Evolutionary conservation across 1,284 basidiomycete species (phyloP).

Genomic region (Ceratobasidium sp.): DNA sequence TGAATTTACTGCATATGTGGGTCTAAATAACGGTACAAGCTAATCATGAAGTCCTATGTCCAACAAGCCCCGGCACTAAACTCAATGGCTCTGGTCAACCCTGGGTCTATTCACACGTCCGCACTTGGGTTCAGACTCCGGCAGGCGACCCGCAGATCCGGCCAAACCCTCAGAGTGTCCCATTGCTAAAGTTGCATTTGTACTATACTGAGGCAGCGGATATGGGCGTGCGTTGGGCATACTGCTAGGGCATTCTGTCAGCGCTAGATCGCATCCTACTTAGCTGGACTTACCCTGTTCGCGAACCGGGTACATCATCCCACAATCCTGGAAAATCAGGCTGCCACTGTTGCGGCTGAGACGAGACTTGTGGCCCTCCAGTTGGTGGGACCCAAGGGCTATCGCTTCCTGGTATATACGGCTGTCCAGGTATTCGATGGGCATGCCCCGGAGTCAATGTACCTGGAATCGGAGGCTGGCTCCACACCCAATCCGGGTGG

Average conservation of each 20-base stretch:
- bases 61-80: too few species aligned
- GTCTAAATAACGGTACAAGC: too few species aligned
- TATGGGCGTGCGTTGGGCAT: neutral
- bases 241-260: neutral
- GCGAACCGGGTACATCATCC: neutral
- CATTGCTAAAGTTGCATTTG: neutral
- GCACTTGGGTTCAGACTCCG: too few species aligned
- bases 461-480: neutral
- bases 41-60: too few species aligned
- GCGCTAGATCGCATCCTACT: neutral
- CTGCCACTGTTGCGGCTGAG: neutral
- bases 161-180: slow-evolving; percentile 21
- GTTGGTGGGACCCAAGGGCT: neutral
- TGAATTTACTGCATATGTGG: too few species aligned
- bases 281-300: neutral
- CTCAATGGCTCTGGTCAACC: too few species aligned
- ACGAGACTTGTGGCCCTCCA: neutral
- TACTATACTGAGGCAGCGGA: neutral
- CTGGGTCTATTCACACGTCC: too few species aligned
- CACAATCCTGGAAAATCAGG: neutral
- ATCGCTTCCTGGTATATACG: neutral
- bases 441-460: neutral
- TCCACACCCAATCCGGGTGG: slow-evolving; percentile 5
- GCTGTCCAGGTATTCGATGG: neutral
- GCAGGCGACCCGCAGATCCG: slow-evolving; percentile 17